Evolutionary conservation across 352 stramenopile species (phyloP), one percentile per base, ranked within the genome.

Genomic region (Blastocystis sp.): DNA sequence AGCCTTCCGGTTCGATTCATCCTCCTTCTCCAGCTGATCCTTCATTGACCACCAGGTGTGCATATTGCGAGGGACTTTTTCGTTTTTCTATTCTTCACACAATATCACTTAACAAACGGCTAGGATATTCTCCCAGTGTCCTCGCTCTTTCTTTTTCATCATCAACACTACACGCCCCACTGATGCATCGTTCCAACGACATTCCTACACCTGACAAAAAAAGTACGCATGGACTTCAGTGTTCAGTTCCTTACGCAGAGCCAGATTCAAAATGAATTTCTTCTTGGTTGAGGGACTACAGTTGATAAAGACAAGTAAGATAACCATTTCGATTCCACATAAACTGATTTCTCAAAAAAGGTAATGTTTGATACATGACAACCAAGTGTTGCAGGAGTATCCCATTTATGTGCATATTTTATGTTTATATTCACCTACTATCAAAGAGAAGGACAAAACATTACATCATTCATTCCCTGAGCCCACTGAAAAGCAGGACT

Each of bases 1-100:
- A 20, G 59, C 16, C 66, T 89, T 89, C 9, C 66, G 63, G n/a
- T 47, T 89, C 30, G 68, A 45, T 20, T 89, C 78, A 43, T 89
- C 78, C 41, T 89, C 78, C 56, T 89, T 89, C 63, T 79, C 66
- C n/a, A 89, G 30, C 50, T 89, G 78, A 30, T 89, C 78, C 24
- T 89, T 89, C 78, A 89, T 89, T 9, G 78, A 79, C 78, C 78
- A 89, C 78, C 78, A 89, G n/a, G 78, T 89, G 55, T 89, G 78
- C 78, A 89, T 89, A 53, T 89, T 89, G 37, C 78, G 78, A 43
- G 78, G 78, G 24, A 53, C 43, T 56, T 62, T 66, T n/a, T 89
- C 66, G 24, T 65, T 26, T 41, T 89, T 79, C 78, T 89, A 55
- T n/a, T 18, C 4, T 7, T 68, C n/a, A 85, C 9, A 26, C 9